Percentiles rank a stretch among this genome's conserved stretches.
Conservation (phyloP, 116 monocot species). For the Phalaenopsis hybrid region DNA sequence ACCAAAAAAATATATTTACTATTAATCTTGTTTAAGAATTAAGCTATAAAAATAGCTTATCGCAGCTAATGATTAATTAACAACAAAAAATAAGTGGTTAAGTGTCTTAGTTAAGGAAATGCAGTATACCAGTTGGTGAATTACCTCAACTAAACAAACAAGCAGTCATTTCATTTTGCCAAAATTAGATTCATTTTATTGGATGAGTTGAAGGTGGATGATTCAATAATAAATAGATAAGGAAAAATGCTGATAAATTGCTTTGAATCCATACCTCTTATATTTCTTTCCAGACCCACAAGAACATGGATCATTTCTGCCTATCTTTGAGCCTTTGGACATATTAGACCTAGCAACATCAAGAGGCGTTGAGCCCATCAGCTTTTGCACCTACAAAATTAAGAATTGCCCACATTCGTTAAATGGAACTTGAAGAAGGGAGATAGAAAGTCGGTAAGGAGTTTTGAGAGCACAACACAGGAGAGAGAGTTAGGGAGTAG, state of each 20-base stretch:
- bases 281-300: conserved; percentile 85
- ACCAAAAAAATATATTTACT: too few species aligned
- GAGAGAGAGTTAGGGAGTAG: background rate
- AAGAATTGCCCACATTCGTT: background rate
- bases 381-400: conserved; percentile 63
- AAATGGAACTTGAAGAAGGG: background rate
- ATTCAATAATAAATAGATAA: background rate
- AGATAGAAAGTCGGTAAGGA: too few species aligned
- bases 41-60: too few species aligned
- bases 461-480: background rate
- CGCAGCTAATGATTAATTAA: too few species aligned
- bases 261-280: conserved; percentile 49
- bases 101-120: background rate
- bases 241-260: background rate
- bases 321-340: conserved; percentile 57
- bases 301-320: conserved; percentile 77
- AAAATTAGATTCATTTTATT: background rate
- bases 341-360: conserved; percentile 66
- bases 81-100: too few species aligned
- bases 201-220: background rate
- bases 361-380: conserved; percentile 85
- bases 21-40: too few species aligned
- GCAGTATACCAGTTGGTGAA: background rate
- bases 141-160: background rate
- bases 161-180: background rate